These are phyloP conservation scores for Penicillium sp. DNA, from an alignment of 2,329 filamentous ascomycete genomes.

Conservation along the genomic window DNA sequence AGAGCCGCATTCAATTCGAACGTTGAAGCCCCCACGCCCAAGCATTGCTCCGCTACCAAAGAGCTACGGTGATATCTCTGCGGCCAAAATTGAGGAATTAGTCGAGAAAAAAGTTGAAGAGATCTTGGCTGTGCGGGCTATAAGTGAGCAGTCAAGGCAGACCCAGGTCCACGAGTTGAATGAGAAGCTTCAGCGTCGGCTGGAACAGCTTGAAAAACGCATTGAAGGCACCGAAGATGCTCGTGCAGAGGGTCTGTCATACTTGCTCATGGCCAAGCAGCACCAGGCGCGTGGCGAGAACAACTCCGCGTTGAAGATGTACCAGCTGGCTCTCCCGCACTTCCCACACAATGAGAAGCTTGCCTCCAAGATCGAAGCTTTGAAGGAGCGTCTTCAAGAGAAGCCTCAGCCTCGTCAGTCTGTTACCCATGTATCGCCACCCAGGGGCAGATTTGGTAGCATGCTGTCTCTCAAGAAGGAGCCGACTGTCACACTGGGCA, in stretches of 20 bases:
- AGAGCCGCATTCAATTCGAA: constrained; percentile 41
- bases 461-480: constrained; percentile 38
- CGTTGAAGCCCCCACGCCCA: constrained; percentile 52
- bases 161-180: constrained; percentile 59
- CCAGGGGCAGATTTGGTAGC: constrained; percentile 33
- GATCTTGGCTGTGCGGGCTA: constrained; percentile 74
- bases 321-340: constrained; percentile 78
- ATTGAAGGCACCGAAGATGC: constrained; percentile 76
- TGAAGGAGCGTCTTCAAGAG: constrained; percentile 54
- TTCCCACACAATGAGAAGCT: constrained; percentile 84
- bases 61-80: constrained; percentile 59
- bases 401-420: constrained; percentile 23
- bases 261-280: constrained; percentile 87
- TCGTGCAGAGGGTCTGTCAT: constrained; percentile 79
- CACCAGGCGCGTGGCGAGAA: constrained; percentile 84
- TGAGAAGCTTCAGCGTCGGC: constrained; percentile 75
- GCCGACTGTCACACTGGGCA: constrained; percentile 27
- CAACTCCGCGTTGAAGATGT: constrained; percentile 76
- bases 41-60: constrained; percentile 30
- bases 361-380: constrained; percentile 55
- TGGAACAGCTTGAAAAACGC: constrained; percentile 84
- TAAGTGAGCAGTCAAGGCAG: constrained; percentile 56
- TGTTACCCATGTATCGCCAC: constrained; percentile 19
- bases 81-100: constrained; percentile 82
- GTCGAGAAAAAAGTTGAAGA: constrained; percentile 91